phyloP scores from a whole-genome alignment of 2,329 filamentous ascomycete genomes.

The Falciphora oryzae region DNA sequence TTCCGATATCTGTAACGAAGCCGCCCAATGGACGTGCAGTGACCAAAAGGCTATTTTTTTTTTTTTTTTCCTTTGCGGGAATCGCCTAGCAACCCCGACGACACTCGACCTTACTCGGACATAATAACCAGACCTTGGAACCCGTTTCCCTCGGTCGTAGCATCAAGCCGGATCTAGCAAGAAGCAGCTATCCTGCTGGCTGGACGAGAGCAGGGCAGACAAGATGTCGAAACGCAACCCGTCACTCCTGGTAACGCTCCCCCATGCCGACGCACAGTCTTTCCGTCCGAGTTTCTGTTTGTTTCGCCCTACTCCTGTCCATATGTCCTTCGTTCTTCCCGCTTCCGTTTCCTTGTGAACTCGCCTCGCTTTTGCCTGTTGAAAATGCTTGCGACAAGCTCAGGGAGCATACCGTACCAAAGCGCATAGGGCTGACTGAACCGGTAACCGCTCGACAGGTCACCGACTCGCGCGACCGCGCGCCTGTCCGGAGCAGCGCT shows the following conservation, averaged over 20 bases:
- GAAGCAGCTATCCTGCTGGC: not conserved
- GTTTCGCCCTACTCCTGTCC: conserved; percentile 22
- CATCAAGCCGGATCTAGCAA: not conserved
- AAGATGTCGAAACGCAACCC: conserved; percentile 44
- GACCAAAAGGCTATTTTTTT: not conserved
- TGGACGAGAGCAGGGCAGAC: not conserved
- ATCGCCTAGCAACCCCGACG: not conserved
- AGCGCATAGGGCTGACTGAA: not conserved
- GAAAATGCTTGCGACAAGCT: too few relatives aligned
- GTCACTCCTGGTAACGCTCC: conserved; percentile 50
- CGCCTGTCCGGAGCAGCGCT: conserved; percentile 21
- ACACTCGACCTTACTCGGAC: not conserved
- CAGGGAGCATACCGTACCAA: too few relatives aligned
- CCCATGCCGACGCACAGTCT: conserved; percentile 7
- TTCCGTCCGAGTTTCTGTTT: conserved; percentile 15
- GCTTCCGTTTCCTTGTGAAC: too few relatives aligned
- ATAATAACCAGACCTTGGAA: not conserved
- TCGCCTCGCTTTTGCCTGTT: too few relatives aligned
- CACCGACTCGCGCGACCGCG: conserved; percentile 50
- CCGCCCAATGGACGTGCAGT: not conserved
- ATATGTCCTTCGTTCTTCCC: not conserved
- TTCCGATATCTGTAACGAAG: not conserved
- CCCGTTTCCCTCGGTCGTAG: not conserved
- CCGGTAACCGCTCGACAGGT: conserved; percentile 34
- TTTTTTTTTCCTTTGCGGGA: not conserved